phyloP scores from a whole-genome alignment of 345 rosid species.

The Euclidium syriacum region DNA sequence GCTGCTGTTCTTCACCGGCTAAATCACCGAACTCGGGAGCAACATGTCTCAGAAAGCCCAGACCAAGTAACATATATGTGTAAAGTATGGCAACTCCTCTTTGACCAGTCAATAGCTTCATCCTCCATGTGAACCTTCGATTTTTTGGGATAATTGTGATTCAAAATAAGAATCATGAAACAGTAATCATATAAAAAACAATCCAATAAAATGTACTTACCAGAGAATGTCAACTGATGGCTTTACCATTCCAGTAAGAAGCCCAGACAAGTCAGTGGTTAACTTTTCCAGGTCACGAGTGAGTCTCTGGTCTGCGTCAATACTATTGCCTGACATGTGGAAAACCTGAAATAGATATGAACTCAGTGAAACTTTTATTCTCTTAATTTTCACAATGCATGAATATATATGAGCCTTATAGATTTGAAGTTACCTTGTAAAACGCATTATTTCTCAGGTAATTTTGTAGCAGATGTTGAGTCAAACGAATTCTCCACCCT shows the following conservation, averaged over 20 bases:
- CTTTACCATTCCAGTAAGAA: slow-evolving; percentile 98
- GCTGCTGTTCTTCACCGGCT: slow-evolving; percentile 76
- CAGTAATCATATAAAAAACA: slow-evolving; percentile 3
- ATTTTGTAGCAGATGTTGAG: slow-evolving; percentile 78
- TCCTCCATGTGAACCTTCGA: slow-evolving; percentile 97
- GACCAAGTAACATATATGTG: slow-evolving; percentile 89
- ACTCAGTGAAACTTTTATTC: slow-evolving; percentile 11
- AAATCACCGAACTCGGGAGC: slow-evolving; percentile 96
- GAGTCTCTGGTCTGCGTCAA: slow-evolving; percentile 97
- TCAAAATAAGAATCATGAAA: slow-evolving; percentile 11
- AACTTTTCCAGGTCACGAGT: slow-evolving; percentile 92
- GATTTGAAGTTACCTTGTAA: slow-evolving; percentile 66
- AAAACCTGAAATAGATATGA: slow-evolving; percentile 53
- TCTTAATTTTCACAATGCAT: neutral
- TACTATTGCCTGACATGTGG: slow-evolving; percentile 73
- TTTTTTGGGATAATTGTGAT: slow-evolving; percentile 15
- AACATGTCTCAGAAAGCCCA: slow-evolving; percentile 81
- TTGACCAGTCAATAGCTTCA: slow-evolving; percentile 90
- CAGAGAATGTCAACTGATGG: slow-evolving; percentile 93
- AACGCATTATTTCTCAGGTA: slow-evolving; percentile 91
- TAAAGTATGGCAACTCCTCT: slow-evolving; percentile 94
- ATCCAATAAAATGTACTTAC: slow-evolving; percentile 43
- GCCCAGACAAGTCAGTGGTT: slow-evolving; percentile 75
- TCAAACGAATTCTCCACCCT: slow-evolving; percentile 93
- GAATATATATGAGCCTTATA: neutral